Evolutionary conservation across 2,329 filamentous ascomycete genomes (phyloP).

Genomic region (Beauveria pseudobassiana): DNA sequence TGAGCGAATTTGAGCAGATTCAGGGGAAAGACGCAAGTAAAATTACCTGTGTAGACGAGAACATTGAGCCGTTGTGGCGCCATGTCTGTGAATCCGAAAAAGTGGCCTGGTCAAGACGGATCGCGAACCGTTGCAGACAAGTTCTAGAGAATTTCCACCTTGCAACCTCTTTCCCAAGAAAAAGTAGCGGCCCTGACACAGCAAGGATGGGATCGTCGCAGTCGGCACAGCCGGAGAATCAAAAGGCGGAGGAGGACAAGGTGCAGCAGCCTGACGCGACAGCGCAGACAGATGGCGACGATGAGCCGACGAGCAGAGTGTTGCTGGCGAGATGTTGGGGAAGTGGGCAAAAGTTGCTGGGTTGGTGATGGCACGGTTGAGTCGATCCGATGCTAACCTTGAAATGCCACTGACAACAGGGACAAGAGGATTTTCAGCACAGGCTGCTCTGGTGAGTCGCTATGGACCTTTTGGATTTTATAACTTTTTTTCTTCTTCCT

Average conservation of each 20-base stretch:
- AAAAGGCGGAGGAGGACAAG: constrained; percentile 29
- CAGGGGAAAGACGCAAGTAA: neutral
- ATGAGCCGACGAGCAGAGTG: constrained; percentile 83
- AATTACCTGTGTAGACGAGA: constrained; percentile 78
- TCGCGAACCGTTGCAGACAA: constrained; percentile 2
- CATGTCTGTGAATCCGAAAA: constrained; percentile 37
- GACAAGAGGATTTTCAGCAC: constrained; percentile 97
- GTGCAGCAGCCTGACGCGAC: constrained; percentile 28
- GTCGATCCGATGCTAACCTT: constrained; percentile 20
- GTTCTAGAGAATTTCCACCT: constrained; percentile 8
- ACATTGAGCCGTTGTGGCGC: constrained; percentile 72
- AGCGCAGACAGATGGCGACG: constrained; percentile 51
- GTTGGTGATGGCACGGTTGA: neutral
- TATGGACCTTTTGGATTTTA: neutral
- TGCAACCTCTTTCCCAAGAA: neutral
- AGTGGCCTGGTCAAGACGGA: constrained; percentile 8
- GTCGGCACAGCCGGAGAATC: neutral
- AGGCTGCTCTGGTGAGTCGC: constrained; percentile 69
- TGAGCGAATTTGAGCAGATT: neutral
- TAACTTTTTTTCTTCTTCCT: neutral
- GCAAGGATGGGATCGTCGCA: constrained; percentile 6
- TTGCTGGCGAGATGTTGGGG: neutral
- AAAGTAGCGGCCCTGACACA: neutral
- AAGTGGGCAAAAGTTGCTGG: neutral
- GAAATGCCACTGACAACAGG: constrained; percentile 43